Evolutionary conservation across 176 grass and related monocot species (phyloP).

Genomic region (Ensete glaucum): DNA sequence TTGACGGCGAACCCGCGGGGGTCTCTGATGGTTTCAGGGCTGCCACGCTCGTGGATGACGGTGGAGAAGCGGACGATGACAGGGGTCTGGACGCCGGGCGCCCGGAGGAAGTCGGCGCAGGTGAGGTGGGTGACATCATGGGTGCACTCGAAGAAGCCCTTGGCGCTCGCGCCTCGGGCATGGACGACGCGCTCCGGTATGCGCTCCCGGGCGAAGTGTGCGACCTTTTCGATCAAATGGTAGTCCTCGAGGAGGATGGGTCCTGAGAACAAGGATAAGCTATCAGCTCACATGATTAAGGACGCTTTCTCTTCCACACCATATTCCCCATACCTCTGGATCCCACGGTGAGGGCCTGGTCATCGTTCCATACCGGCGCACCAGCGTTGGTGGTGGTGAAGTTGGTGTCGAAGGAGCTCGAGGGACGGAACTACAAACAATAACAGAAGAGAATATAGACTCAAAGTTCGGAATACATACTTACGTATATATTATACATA

Average conservation of each 20-base stretch:
- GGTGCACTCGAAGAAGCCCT: conserved; percentile 89
- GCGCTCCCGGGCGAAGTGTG: conserved; percentile 73
- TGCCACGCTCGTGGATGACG: conserved; percentile 83
- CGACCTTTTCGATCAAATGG: conserved; percentile 76
- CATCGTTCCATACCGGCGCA: conserved; percentile 76
- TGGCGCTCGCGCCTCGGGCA: conserved; percentile 65
- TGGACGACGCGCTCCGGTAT: conserved; percentile 92
- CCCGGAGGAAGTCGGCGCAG: conserved; percentile 80
- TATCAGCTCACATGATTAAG: not conserved
- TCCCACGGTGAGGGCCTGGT: conserved; percentile 80
- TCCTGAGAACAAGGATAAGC: not conserved
- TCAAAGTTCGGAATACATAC: not conserved
- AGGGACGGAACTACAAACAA: conserved; percentile 61
- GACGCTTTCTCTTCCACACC: no score
- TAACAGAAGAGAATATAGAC: not conserved
- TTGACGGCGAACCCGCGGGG: conserved; percentile 92
- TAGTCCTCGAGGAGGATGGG: conserved; percentile 83
- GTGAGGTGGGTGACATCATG: conserved; percentile 55
- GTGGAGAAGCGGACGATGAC: conserved; percentile 90
- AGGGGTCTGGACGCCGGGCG: conserved; percentile 38
- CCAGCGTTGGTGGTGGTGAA: conserved; percentile 86
- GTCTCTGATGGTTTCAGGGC: conserved; percentile 81
- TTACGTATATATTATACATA: no score
- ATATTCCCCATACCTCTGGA: conserved; percentile 19
- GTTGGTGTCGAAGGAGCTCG: conserved; percentile 52